Percentiles rank a stretch among this genome's conserved stretches.
Conservation (phyloP, 139 green algal species). For the Closterium sp. region DNA sequence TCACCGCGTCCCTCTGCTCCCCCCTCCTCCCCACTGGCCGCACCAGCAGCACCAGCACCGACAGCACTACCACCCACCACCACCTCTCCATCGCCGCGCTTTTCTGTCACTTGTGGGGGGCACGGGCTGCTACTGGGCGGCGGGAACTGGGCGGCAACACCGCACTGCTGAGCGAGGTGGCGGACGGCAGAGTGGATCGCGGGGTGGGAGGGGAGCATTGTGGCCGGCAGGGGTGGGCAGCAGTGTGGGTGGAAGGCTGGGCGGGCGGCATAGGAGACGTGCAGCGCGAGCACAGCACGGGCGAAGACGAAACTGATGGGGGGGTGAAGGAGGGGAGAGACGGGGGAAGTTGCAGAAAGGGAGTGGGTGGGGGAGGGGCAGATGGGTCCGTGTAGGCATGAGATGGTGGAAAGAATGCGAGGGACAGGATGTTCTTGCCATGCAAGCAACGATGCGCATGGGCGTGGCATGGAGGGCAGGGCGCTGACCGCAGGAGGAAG, state of each 20-base stretch:
- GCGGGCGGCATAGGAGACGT: not conserved
- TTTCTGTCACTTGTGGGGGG: not conserved
- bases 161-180: conserved; percentile 5
- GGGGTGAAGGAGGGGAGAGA: not conserved
- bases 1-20: not conserved
- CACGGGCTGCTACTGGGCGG: not conserved
- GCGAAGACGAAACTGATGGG: conserved; percentile 32
- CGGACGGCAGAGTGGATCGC: not conserved
- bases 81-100: not conserved
- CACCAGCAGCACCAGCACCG: not conserved
- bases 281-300: conserved; percentile 18
- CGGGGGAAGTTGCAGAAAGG: not conserved
- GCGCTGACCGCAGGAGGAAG: conserved; percentile 25
- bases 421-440: not conserved
- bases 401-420: not conserved
- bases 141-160: conserved; percentile 15
- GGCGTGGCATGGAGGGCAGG: not conserved
- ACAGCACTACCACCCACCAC: not conserved
- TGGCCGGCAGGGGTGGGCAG: conserved; percentile 21
- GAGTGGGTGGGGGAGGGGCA: not conserved
- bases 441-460: not conserved
- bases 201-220: conserved; percentile 11
- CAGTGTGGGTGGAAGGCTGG: conserved; percentile 28
- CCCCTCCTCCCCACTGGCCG: no score
- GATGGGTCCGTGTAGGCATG: not conserved